Evolutionary conservation across 495 filamentous ascomycete species (phyloP).

Genomic region (Neurospora sp.): DNA sequence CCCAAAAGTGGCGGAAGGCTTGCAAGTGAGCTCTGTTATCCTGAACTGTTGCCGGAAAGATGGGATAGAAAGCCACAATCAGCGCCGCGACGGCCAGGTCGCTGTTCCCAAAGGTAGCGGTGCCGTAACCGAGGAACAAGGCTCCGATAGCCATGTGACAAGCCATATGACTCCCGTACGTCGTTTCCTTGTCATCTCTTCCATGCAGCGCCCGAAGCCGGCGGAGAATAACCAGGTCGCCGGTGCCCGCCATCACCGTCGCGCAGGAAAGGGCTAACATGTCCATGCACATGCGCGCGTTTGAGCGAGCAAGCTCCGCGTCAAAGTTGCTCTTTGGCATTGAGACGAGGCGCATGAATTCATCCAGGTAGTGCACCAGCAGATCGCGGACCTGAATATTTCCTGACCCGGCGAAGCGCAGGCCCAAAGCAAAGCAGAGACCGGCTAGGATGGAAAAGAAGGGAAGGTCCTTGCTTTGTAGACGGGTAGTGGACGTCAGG

Average conservation of each 20-base stretch:
- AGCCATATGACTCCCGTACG: slow-evolving; percentile 90
- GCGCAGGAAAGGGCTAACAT: slow-evolving; percentile 69
- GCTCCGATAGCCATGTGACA: slow-evolving; percentile 84
- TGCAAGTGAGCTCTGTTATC: slow-evolving; percentile 93
- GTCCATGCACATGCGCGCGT: slow-evolving; percentile 83
- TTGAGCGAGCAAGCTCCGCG: slow-evolving; percentile 65
- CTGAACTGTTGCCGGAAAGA: slow-evolving; percentile 78
- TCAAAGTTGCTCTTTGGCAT: slow-evolving; percentile 66
- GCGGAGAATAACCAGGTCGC: slow-evolving; percentile 83
- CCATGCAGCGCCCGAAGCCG: slow-evolving; percentile 80
- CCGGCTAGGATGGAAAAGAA: slow-evolving; percentile 90
- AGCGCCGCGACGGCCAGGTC: slow-evolving; percentile 77
- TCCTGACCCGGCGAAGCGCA: slow-evolving; percentile 82
- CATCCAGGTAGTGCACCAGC: slow-evolving; percentile 73
- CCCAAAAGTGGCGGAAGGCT: slow-evolving; percentile 97
- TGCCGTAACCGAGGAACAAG: slow-evolving; percentile 86
- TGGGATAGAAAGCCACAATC: slow-evolving; percentile 85
- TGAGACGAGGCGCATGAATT: slow-evolving; percentile 70
- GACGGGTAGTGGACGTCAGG: slow-evolving; percentile 41
- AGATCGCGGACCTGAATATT: slow-evolving; percentile 62
- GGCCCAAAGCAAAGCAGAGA: slow-evolving; percentile 72
- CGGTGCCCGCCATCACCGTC: slow-evolving; percentile 90
- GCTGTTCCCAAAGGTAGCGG: slow-evolving; percentile 82
- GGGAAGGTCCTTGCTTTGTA: slow-evolving; percentile 72
- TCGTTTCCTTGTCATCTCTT: slow-evolving; percentile 70